phyloP scores from a whole-genome alignment of 2,329 filamentous ascomycete genomes.

The Aspergillus sp. region DNA sequence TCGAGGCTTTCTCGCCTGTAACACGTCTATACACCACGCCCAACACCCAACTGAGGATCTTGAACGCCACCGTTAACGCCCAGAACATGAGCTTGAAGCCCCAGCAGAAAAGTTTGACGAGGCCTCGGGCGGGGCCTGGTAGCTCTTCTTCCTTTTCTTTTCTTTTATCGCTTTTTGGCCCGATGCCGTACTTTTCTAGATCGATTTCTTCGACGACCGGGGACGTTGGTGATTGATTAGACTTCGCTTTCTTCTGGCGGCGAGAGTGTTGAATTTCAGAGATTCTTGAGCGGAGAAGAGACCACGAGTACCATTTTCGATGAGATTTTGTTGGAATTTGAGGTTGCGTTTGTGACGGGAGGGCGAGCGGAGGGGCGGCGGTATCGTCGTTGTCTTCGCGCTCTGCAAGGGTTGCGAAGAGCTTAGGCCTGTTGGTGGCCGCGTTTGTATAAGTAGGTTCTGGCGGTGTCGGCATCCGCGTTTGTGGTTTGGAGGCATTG shows the following conservation, averaged over 20 bases:
- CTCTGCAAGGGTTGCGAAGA: conserved; percentile 42
- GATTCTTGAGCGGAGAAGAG: conserved; percentile 14
- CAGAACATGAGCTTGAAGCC: conserved; percentile 39
- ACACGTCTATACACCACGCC: conserved; percentile 39
- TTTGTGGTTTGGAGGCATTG: conserved; percentile 15
- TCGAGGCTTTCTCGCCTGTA: conserved; percentile 41
- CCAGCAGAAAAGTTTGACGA: conserved; percentile 40
- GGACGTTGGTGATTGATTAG: conserved; percentile 14
- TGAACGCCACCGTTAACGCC: conserved; percentile 38
- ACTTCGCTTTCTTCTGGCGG: conserved; percentile 26
- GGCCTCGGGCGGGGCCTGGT: conserved; percentile 35
- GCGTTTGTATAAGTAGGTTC: conserved; percentile 8
- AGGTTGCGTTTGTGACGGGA: conserved; percentile 11
- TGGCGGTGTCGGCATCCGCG: conserved; percentile 16
- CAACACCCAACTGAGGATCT: conserved; percentile 43
- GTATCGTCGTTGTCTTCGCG: conserved; percentile 39
- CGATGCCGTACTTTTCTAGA: conserved; percentile 44
- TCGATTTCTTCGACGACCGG: conserved; percentile 45
- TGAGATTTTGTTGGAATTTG: not conserved
- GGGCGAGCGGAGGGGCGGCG: conserved; percentile 13
- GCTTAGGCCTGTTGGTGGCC: conserved; percentile 10
- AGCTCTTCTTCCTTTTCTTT: conserved; percentile 39
- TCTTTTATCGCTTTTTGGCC: conserved; percentile 27
- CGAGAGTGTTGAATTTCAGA: not conserved
- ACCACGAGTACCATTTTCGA: conserved; percentile 18